Evolutionary conservation across 2,329 filamentous ascomycete genomes (phyloP), one percentile per base, ranked within the genome.

Genomic region (Alternaria rosae): DNA sequence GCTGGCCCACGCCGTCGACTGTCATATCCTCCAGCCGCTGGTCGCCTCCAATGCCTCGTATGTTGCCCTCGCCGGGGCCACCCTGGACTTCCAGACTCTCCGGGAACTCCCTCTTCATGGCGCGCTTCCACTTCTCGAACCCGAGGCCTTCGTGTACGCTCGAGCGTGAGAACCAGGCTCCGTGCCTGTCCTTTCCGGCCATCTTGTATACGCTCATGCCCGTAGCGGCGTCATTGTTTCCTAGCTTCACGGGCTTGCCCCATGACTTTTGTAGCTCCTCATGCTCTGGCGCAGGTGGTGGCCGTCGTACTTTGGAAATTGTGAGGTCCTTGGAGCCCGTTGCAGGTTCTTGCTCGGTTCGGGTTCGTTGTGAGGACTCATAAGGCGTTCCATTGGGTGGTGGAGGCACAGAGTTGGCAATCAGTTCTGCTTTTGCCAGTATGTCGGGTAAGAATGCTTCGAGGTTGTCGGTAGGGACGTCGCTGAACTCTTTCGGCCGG

Each of bases 41-140:
- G 75, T 97, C 93, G 1, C 91, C 93, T 1, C 92, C 92, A 73
- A 97, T 92, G 1, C 94, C 94, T 68, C 94, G 86, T 50, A 97
- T 89, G 68, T 89, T 92, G 4, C 91, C 91, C 59, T 88, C 88
- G 2, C 92, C 90, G 0, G 91, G 90, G 21, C 87, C 85, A 17
- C 88, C 89, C 65, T 92, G 85, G 3, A 90, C 85, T 71, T 89
- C 89, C 77, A 97, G 81, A 15, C 90, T 92, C 79, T 94, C 91
- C 0, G 86, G 84, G 76, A 97, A 95, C 82, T 98, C 94, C 21
- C 85, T 84, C 76, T 91, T 85, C 73, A 97, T 85, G 4, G 91
- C 93, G 53, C 84, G 84, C 82, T 89, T 91, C 89, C 93, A 97
- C 75, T 88, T 89, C 20, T 87, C 85, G 77, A 96, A 97, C 0